Percentiles rank a stretch among this genome's conserved stretches.
Evolutionary conservation across 2,329 filamentous ascomycete species (phyloP).

Genomic region (Epichloe elymi): DNA sequence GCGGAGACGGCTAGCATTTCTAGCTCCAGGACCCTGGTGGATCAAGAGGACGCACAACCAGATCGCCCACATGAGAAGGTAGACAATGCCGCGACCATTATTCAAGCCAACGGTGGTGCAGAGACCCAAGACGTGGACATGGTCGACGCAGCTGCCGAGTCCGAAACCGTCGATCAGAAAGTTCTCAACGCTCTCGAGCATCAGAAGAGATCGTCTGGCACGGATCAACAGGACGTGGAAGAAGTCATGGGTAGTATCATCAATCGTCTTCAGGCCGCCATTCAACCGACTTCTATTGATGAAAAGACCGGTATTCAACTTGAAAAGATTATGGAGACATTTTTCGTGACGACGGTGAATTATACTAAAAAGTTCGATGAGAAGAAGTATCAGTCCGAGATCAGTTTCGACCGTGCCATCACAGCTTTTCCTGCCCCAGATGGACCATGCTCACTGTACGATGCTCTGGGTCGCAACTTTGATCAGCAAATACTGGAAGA

Average conservation of each 20-base stretch:
- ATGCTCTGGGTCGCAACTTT: constrained; percentile 75
- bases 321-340: constrained; percentile 63
- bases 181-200: constrained; percentile 32
- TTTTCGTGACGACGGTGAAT: constrained; percentile 49
- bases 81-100: constrained; percentile 9
- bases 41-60: constrained; percentile 24
- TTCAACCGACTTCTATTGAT: constrained; percentile 54
- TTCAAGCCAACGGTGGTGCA: constrained; percentile 6
- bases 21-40: constrained; percentile 41
- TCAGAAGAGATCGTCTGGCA: constrained; percentile 34
- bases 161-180: constrained; percentile 30
- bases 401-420: constrained; percentile 47
- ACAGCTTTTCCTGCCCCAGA: constrained; percentile 43
- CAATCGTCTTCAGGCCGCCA: constrained; percentile 80
- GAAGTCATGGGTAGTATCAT: constrained; percentile 92
- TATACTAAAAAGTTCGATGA: constrained; percentile 42
- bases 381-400: constrained; percentile 28
- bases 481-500: constrained; percentile 64
- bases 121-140: constrained; percentile 15
- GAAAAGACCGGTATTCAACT: constrained; percentile 58
- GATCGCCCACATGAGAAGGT: constrained; percentile 24
- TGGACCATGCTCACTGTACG: constrained; percentile 54
- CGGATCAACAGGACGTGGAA: constrained; percentile 83
- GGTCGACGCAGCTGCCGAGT: constrained; percentile 16
- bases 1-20: constrained; percentile 30